Evolutionary conservation across 441 rosid species (phyloP).

Genomic region (Syzygium malaccense): DNA sequence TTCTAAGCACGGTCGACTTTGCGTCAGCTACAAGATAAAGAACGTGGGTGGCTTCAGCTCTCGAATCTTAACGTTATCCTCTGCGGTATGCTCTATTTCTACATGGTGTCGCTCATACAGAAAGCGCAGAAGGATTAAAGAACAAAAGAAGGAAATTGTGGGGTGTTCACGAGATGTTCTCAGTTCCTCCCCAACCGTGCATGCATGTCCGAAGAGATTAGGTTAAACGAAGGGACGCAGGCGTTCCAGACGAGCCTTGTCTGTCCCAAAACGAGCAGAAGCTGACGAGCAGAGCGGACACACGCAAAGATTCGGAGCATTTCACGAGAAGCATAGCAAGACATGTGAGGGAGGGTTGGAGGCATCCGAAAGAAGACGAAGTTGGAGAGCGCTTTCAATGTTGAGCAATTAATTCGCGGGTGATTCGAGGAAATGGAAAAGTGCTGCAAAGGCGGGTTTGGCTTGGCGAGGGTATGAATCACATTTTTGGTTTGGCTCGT

Average conservation of each 20-base stretch:
- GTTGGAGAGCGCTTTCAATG: background rate
- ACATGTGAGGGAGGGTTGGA: background rate
- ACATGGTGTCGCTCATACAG: accelerated
- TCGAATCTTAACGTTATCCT: background rate
- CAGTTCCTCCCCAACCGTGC: background rate
- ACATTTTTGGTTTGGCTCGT: too few species aligned
- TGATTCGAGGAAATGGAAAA: background rate
- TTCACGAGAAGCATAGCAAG: background rate
- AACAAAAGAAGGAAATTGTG: background rate
- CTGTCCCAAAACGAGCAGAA: background rate
- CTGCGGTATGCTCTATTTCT: background rate
- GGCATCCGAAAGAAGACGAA: background rate
- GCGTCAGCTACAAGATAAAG: background rate
- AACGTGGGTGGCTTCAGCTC: background rate
- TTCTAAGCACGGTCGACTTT: background rate
- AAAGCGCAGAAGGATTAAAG: background rate
- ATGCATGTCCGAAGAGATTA: background rate
- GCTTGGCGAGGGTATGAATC: too few species aligned
- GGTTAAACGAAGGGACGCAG: background rate
- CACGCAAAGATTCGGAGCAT: background rate
- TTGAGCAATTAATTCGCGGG: background rate
- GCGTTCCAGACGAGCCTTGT: background rate
- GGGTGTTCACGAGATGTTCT: background rate
- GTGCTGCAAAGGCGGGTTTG: background rate
- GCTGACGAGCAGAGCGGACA: background rate